Evolutionary conservation across 192 early-diverging fungal genomes (phyloP).

Genomic region (Linnemannia exigua): DNA sequence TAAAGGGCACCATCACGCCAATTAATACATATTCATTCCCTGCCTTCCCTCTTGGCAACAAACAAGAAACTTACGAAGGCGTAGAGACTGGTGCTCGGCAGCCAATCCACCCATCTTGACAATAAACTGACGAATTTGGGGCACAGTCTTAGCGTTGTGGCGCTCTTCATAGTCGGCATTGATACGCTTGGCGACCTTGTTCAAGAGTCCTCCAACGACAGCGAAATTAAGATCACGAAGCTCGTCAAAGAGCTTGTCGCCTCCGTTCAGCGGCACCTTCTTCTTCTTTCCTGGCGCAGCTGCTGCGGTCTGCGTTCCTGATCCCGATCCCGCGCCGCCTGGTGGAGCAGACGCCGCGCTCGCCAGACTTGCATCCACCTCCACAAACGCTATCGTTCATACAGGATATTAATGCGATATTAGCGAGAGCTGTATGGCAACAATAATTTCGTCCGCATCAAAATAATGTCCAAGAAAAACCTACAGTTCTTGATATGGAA

Average conservation of each 20-base stretch:
- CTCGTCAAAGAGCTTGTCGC: constrained; percentile 84
- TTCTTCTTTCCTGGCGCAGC: constrained; percentile 68
- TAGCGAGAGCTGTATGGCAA: background rate
- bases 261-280: constrained; percentile 84
- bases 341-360: constrained; percentile 48
- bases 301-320: constrained; percentile 11
- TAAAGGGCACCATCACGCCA: background rate
- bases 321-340: constrained; percentile 38
- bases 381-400: constrained; percentile 72
- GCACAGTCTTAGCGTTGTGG: constrained; percentile 91
- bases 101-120: constrained; percentile 87
- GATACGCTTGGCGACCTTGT: constrained; percentile 86
- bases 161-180: constrained; percentile 91
- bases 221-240: constrained; percentile 94
- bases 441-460: background rate
- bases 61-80: constrained; percentile 70
- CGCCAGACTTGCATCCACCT: constrained; percentile 77
- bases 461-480: constrained; percentile 1
- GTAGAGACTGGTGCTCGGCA: constrained; percentile 88
- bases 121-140: constrained; percentile 95
- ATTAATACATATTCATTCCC: background rate
- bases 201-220: constrained; percentile 86
- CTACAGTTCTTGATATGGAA: constrained; percentile 85
- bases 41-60: background rate
- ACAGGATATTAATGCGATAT: background rate